phyloP scores from a whole-genome alignment of 2,329 filamentous ascomycete species.

The Colletotrichum caudatum region DNA sequence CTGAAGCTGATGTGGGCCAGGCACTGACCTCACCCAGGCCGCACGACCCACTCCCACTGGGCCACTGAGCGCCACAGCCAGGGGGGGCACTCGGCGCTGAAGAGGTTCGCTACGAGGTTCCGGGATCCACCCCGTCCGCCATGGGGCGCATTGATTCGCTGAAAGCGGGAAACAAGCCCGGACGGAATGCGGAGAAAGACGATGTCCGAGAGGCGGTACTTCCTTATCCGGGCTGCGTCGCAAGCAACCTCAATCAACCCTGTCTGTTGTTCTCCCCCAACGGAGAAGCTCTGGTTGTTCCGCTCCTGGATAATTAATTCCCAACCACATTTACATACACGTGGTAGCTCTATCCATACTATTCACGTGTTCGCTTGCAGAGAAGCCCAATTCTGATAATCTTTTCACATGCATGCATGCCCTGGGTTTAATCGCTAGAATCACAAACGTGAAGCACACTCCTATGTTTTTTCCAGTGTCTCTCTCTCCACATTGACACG shows the following conservation, averaged over 20 bases:
- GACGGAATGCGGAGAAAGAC: constrained; percentile 37
- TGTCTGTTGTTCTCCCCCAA: not conserved
- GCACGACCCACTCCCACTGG: constrained; percentile 28
- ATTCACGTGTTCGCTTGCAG: not conserved
- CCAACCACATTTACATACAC: not conserved
- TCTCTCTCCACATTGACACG: too few relatives aligned
- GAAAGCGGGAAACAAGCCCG: not conserved
- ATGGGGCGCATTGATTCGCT: constrained; percentile 13
- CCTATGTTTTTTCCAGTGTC: too few relatives aligned
- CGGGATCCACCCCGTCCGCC: not conserved
- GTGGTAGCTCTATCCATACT: too few relatives aligned
- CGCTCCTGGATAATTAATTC: not conserved
- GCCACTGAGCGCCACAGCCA: constrained; percentile 23
- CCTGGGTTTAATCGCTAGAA: not conserved
- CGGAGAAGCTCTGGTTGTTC: not conserved
- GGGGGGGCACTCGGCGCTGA: constrained; percentile 28
- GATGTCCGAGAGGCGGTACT: constrained; percentile 17
- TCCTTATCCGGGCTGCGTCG: not conserved
- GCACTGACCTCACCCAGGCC: constrained; percentile 39
- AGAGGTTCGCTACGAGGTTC: constrained; percentile 25
- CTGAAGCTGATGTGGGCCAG: constrained; percentile 39
- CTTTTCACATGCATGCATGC: not conserved
- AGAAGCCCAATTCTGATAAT: not conserved
- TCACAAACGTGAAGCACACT: too few relatives aligned
- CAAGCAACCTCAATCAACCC: constrained; percentile 34